Conservation (phyloP, 345 rosid species). For the Passiflora organensis region DNA sequence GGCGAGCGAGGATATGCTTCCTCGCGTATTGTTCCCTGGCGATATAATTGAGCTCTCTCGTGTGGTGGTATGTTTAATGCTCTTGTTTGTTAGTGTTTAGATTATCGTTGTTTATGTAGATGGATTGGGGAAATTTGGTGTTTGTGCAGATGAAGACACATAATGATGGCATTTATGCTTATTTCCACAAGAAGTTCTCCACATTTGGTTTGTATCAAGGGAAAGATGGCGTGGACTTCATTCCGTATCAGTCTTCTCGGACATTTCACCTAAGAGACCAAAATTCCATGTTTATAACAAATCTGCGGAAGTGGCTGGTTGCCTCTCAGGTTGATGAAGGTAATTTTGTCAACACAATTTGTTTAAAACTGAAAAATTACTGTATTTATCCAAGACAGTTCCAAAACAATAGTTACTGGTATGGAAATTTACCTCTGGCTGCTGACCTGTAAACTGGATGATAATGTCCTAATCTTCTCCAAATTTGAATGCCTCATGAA, state of each 20-base stretch:
- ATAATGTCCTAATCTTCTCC: no score
- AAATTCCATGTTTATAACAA: slow-evolving; percentile 39
- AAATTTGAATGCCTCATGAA: no score
- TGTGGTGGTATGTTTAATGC: slow-evolving; percentile 44
- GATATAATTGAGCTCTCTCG: slow-evolving; percentile 54
- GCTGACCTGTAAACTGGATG: no score
- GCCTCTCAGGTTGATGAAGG: slow-evolving; percentile 38
- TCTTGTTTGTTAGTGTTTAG: background rate
- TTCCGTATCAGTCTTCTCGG: slow-evolving; percentile 54
- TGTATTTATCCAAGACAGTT: no score
- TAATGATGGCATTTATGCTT: slow-evolving; percentile 42
- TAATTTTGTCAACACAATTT: slow-evolving; percentile 5
- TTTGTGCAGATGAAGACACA: slow-evolving; percentile 44
- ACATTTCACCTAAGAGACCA: slow-evolving; percentile 40
- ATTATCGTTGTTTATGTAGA: background rate
- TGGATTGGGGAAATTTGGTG: background rate
- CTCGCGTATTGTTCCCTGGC: slow-evolving; percentile 39
- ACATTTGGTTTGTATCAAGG: slow-evolving; percentile 65
- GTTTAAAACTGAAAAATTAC: no score
- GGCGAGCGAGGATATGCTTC: slow-evolving; percentile 38
- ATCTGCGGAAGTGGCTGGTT: slow-evolving; percentile 43
- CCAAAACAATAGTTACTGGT: no score
- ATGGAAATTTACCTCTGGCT: no score
- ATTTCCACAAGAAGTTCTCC: slow-evolving; percentile 49
- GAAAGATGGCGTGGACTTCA: slow-evolving; percentile 30